Evolutionary conservation across 371 early-diverging fungal species (phyloP).

Genomic region (Mycotypha africana): DNA sequence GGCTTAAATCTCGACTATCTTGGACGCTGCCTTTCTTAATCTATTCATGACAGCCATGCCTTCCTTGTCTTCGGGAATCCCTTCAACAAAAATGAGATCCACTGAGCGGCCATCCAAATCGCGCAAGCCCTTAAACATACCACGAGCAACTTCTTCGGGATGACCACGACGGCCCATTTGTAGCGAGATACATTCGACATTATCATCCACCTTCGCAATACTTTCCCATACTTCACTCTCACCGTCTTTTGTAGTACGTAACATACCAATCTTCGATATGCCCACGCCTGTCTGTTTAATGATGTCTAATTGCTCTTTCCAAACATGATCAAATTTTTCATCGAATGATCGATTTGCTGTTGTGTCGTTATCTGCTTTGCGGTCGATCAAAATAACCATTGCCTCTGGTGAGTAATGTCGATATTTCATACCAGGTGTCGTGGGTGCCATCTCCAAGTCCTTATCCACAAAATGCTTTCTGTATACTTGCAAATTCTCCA

Average conservation of each 20-base stretch:
- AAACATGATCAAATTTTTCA: slow-evolving; percentile 15
- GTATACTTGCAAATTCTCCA: slow-evolving; percentile 69
- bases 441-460: slow-evolving; percentile 72
- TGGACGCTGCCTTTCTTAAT: slow-evolving; percentile 85
- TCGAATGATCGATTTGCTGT: background rate
- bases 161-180: slow-evolving; percentile 41
- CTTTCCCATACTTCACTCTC: slow-evolving; percentile 18
- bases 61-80: slow-evolving; percentile 72
- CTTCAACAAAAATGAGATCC: slow-evolving; percentile 85
- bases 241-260: slow-evolving; percentile 20
- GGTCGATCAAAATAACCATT: slow-evolving; percentile 74
- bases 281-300: slow-evolving; percentile 13
- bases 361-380: slow-evolving; percentile 2
- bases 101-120: slow-evolving; percentile 74
- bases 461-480: slow-evolving; percentile 70
- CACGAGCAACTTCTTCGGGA: slow-evolving; percentile 68
- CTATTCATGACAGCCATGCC: slow-evolving; percentile 99
- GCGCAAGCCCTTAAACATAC: slow-evolving; percentile 82
- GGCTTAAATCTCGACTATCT: slow-evolving; percentile 32
- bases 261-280: slow-evolving; percentile 23
- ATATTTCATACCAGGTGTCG: slow-evolving; percentile 99
- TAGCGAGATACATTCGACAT: slow-evolving; percentile 18
- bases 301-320: slow-evolving; percentile 15
- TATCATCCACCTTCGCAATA: slow-evolving; percentile 2
- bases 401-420: slow-evolving; percentile 97